Base-by-base conservation (phyloP, 495 filamentous ascomycete species). In the Podospora sp. region DNA sequence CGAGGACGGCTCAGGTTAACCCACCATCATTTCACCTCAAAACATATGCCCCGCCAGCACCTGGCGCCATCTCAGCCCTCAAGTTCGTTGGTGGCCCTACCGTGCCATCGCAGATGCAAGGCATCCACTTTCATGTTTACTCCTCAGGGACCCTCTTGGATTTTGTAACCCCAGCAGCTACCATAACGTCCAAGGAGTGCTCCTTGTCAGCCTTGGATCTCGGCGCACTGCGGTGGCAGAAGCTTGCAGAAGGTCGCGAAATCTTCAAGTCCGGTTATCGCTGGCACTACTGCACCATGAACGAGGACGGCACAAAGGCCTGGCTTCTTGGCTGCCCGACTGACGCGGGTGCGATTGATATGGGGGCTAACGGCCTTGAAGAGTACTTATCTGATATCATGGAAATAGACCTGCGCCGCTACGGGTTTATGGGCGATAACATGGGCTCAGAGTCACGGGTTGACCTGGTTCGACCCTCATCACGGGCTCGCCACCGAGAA, bases 261-360 rank as follows among this genome's bases (percentile, higher is more conserved):
- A 90, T 98, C 25, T 97, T 97, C 79, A 84, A 90, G 62, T 83
- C 87, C 0, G 90, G 90, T 11, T 98, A 93, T 75, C 88, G 93
- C 59, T 98, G 96, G 96, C 94, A 97, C 76, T 99, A 99, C 75
- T 97, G 95, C 75, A 93, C 92, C 0, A 89, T 96, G 77, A 93
- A 97, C 74, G 88, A 95, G 68, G 89, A 93, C 63, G 93, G 92
- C 0, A 97, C 95, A 2, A 97, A 96, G 71, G 94, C 93, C 11
- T 99, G 96, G 92, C 81, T 99, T 8, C 84, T 99, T n/a, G 95
- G 95, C 22, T 97, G 93, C 73, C 89, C 89, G 9, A 91, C 89
- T 4, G 92, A 97, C 49, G 74, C 76, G 2, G 72, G 72, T 12
- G 73, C 77, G 14, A 80, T 77, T 27, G 84, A 88, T 46, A 82